Evolutionary conservation across 2,329 filamentous ascomycete genomes (phyloP).

Genomic region (Colletotrichum tropicicola): DNA sequence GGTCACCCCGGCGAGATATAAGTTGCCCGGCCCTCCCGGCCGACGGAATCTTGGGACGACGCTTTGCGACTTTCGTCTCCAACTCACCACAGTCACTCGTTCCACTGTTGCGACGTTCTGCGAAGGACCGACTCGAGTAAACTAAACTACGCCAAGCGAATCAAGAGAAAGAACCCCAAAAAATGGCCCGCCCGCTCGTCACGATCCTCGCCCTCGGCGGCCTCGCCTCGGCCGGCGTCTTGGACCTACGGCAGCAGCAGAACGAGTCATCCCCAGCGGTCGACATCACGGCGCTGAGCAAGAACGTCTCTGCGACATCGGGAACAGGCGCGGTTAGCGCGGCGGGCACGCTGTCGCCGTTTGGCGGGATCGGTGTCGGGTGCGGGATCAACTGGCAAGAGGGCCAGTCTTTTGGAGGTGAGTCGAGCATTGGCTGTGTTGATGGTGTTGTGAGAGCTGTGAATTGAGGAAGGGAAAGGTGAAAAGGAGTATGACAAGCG

Average conservation of each 20-base stretch:
- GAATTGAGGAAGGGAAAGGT: background rate
- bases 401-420: slow-evolving; percentile 18
- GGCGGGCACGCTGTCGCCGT: slow-evolving; percentile 12
- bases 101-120: background rate
- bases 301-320: slow-evolving; percentile 14
- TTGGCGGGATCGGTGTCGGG: slow-evolving; percentile 15
- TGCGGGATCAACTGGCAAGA: slow-evolving; percentile 24
- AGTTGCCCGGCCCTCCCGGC: background rate
- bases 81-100: slow-evolving; percentile 17
- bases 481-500: no score
- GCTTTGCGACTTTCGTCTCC: background rate
- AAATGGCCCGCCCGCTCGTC: background rate
- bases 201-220: background rate
- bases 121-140: no score
- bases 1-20: background rate
- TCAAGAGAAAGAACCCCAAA: background rate
- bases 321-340: slow-evolving; percentile 22
- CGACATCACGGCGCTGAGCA: slow-evolving; percentile 20
- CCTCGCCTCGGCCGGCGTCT: background rate
- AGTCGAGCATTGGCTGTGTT: no score
- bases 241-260: background rate
- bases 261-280: background rate
- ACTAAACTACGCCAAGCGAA: no score
- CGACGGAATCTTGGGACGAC: no score
- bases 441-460: no score